These are phyloP conservation scores for Aureobasidium lini DNA, from an alignment of 2,329 filamentous ascomycete species.

Conservation along the genomic window DNA sequence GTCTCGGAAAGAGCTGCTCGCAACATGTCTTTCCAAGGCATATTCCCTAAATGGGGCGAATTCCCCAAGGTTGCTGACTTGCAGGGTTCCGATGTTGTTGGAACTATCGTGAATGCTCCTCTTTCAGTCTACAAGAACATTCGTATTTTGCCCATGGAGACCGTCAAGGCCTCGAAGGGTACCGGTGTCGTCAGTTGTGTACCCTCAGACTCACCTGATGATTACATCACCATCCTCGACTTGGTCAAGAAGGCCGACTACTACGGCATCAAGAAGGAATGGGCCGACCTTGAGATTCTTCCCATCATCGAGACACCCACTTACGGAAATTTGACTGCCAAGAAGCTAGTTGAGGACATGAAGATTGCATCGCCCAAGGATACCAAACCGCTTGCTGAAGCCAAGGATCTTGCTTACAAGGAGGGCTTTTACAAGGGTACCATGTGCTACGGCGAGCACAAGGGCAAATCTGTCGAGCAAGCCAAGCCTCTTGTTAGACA, in stretches of 20 bases:
- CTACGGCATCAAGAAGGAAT: constrained; percentile 94
- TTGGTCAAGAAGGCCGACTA: constrained; percentile 92
- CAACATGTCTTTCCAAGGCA: constrained; percentile 94
- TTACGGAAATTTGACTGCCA: constrained; percentile 78
- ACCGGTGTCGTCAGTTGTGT: constrained; percentile 95
- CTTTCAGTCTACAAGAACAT: constrained; percentile 79
- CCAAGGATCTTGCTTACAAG: constrained; percentile 94
- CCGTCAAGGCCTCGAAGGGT: constrained; percentile 84
- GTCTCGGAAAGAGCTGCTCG: constrained; percentile 74
- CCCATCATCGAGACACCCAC: constrained; percentile 85
- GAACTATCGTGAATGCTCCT: constrained; percentile 82
- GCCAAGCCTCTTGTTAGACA: constrained; percentile 80
- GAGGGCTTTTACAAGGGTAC: constrained; percentile 94
- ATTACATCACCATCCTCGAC: constrained; percentile 82
- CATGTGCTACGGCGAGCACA: constrained; percentile 81
- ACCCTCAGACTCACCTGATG: constrained; percentile 90
- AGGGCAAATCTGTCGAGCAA: constrained; percentile 75
- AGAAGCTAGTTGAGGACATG: constrained; percentile 76
- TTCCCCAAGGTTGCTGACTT: constrained; percentile 69
- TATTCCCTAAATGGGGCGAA: constrained; percentile 70
- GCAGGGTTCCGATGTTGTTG: constrained; percentile 71
- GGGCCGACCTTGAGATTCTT: constrained; percentile 83
- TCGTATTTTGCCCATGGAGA: constrained; percentile 89
- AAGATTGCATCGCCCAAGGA: constrained; percentile 98
- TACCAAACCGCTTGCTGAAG: constrained; percentile 78